These are phyloP conservation scores for Samsoniella hepiali DNA, from an alignment of 2,329 filamentous ascomycete species.

Conservation along the genomic window DNA sequence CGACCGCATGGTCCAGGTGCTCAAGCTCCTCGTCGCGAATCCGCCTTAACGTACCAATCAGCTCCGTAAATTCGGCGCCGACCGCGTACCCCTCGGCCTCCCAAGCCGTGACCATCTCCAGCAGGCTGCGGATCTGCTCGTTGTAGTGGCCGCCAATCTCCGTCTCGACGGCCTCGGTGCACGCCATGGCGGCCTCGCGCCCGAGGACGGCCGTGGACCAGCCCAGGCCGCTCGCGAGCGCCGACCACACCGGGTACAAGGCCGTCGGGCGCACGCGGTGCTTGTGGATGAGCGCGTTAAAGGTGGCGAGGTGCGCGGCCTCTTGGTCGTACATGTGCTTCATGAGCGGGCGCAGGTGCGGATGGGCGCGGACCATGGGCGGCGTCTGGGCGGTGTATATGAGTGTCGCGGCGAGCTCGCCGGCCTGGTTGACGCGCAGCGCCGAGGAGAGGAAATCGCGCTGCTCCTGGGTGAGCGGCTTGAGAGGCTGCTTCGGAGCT, in stretches of 20 bases:
- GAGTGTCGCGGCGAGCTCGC: constrained; percentile 91
- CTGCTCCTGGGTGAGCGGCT: constrained; percentile 67
- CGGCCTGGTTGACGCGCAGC: constrained; percentile 95
- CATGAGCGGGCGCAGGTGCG: constrained; percentile 87
- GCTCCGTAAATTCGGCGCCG: constrained; percentile 69
- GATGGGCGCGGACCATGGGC: constrained; percentile 72
- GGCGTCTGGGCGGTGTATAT: constrained; percentile 92
- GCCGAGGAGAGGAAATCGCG: constrained; percentile 73
- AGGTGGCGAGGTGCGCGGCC: constrained; percentile 78
- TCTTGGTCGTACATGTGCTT: constrained; percentile 98
- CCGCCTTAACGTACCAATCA: constrained; percentile 71
- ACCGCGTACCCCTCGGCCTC: constrained; percentile 75
- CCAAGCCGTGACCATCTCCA: constrained; percentile 78
- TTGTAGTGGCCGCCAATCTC: constrained; percentile 98
- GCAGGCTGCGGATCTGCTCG: constrained; percentile 75
- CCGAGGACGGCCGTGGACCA: constrained; percentile 89
- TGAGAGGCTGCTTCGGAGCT: constrained; percentile 39
- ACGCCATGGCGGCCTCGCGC: constrained; percentile 94
- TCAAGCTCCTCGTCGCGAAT: constrained; percentile 96
- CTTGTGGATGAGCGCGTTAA: constrained; percentile 77
- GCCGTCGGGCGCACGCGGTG: constrained; percentile 90
- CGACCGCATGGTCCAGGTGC: constrained; percentile 91
- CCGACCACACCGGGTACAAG: constrained; percentile 86
- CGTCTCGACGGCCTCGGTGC: constrained; percentile 96
- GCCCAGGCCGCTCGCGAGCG: constrained; percentile 75